Evolutionary conservation across 176 grass and related monocot species (phyloP).

Genomic region (Lolium multiflorum): DNA sequence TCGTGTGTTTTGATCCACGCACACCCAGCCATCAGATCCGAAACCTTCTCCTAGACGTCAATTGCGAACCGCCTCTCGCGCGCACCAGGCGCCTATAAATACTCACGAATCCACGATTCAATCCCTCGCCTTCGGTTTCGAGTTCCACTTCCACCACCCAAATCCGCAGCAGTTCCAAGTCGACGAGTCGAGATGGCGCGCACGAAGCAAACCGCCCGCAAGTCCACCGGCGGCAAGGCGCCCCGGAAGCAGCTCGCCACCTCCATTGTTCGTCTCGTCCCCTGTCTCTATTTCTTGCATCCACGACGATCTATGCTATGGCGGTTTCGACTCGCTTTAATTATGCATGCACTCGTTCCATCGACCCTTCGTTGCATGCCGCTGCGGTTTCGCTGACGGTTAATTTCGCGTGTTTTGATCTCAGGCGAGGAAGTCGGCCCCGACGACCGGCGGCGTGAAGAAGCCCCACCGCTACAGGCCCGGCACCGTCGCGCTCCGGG

Average conservation of each 20-base stretch:
- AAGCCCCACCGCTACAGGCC: no score
- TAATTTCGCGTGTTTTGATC: background rate
- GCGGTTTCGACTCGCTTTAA: no score
- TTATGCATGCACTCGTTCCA: background rate
- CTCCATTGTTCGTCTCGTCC: background rate
- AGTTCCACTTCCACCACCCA: background rate
- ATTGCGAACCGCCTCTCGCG: background rate
- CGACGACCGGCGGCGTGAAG: background rate
- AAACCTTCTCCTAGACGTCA: background rate
- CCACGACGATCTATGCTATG: background rate
- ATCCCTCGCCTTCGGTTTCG: background rate
- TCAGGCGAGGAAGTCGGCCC: constrained; percentile 14
- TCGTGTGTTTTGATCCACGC: background rate
- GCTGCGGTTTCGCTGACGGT: background rate
- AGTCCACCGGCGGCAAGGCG: constrained; percentile 11
- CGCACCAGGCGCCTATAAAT: background rate
- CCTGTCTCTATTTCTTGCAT: background rate
- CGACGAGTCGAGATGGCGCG: background rate
- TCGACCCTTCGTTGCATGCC: background rate
- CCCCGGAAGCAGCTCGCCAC: background rate
- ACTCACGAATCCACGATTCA: background rate
- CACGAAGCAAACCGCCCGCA: background rate
- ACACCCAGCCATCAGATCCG: background rate
- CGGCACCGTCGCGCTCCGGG: no score
- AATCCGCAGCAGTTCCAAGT: background rate